A percentile compares a stretch with the other conserved stretches of the same genome.
phyloP scores from a whole-genome alignment of 2,329 filamentous ascomycete species.

The Phialophora verrucosa region DNA sequence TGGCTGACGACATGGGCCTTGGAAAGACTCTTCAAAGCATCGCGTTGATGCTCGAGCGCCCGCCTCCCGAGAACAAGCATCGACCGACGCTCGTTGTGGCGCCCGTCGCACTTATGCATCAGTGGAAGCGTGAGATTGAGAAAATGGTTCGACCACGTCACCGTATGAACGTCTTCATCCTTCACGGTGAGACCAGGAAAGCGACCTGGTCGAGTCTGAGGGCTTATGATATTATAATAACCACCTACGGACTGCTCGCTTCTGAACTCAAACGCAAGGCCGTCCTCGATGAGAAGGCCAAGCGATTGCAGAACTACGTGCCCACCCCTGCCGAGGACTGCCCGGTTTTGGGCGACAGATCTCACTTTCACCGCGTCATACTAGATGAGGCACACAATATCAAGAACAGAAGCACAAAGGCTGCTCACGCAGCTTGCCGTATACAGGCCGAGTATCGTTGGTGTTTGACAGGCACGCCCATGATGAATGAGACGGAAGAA shows the following conservation, averaged over 20 bases:
- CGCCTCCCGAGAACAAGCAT: conserved; percentile 61
- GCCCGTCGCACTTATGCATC: conserved; percentile 77
- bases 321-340: conserved; percentile 50
- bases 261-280: conserved; percentile 69
- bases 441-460: conserved; percentile 69
- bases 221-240: conserved; percentile 74
- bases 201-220: conserved; percentile 65
- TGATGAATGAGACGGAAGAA: conserved; percentile 85
- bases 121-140: conserved; percentile 82
- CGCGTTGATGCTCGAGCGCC: conserved; percentile 73
- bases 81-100: conserved; percentile 84
- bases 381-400: conserved; percentile 82
- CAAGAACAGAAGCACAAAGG: conserved; percentile 72
- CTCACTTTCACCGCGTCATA: conserved; percentile 71
- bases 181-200: conserved; percentile 69
- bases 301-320: conserved; percentile 50
- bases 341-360: conserved; percentile 65
- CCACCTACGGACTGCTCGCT: conserved; percentile 75
- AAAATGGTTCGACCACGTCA: conserved; percentile 67
- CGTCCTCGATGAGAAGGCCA: conserved; percentile 57
- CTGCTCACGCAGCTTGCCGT: conserved; percentile 64
- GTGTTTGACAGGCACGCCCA: conserved; percentile 78
- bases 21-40: conserved; percentile 85
- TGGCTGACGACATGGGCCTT: conserved; percentile 82
- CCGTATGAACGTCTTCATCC: conserved; percentile 68